Evolutionary conservation across 176 grass and related monocot genomes (phyloP), one percentile per base, ranked within the genome.

Genomic region (Tillandsia leiboldiana): DNA sequence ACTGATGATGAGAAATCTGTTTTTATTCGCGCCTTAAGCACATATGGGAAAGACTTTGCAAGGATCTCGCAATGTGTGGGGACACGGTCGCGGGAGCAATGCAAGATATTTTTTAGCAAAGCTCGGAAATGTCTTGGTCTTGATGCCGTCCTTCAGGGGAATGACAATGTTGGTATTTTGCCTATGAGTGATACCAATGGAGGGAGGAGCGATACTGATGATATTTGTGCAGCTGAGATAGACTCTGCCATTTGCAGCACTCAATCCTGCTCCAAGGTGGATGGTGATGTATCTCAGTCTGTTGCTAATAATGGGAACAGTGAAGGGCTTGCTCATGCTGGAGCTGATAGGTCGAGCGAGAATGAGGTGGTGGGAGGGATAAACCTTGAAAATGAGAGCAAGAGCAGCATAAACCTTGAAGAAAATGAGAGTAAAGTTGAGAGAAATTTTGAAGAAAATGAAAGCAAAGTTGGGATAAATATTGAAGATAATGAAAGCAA

Each of bases 91-190:
- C 80, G 70, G 69, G 87, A 90, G 50, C 95, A 99, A 27, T 99
- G 95, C 85, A 99, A 90, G 73, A 77, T 89, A 71, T 99, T 94
- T 83, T 99, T 94, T 66, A 90, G 87, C 70, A 99, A 99, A 78
- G 87, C 84, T 56, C 83, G 95, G 23, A 99, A 82, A 73, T 86
- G 84, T 67, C 84, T 99, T 54, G 83, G 86, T 64, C 79, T 99
- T 66, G 95, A 99, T 82, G 66, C 76, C 51, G 85, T 89, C 79
- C 79, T 81, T 72, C 86, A 82, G 69, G 82, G 73, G 42, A 73
- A 20, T 72, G 51, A 54, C 12, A 78, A 83, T 71, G 51, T 67
- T 71, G 81, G 66, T 75, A 73, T 78, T 42, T 42, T 42, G 71
- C 74, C 53, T 20, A 49, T 71, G 50, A 70, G 58, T 76, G 83